These are phyloP conservation scores for Lactarius psammicola DNA, from an alignment of 768 basidiomycete species.

Conservation along the genomic window DNA sequence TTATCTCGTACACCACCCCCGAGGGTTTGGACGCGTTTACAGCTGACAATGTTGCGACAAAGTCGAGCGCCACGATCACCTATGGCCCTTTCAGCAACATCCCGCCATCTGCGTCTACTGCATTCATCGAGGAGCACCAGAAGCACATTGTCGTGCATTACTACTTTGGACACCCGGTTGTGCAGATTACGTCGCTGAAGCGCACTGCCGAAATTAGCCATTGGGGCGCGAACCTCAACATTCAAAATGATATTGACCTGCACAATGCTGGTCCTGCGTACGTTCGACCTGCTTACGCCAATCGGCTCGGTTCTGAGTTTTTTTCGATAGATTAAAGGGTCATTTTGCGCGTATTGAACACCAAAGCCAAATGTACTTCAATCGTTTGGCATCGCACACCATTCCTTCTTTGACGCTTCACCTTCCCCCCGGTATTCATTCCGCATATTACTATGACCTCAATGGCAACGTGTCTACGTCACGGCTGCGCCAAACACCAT, in stretches of 20 bases:
- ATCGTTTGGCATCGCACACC: slow-evolving; percentile 63
- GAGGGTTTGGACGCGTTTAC: slow-evolving; percentile 58
- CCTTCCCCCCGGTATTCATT: slow-evolving; percentile 78
- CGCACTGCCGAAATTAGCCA: slow-evolving; percentile 91
- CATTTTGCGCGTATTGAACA: slow-evolving; percentile 92
- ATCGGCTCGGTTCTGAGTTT: slow-evolving; percentile 18
- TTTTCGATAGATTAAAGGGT: slow-evolving; percentile 72
- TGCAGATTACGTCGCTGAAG: slow-evolving; percentile 69
- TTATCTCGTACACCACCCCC: slow-evolving; percentile 72
- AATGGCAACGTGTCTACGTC: slow-evolving; percentile 98
- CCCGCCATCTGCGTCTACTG: slow-evolving; percentile 54
- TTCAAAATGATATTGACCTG: slow-evolving; percentile 84
- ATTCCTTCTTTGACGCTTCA: slow-evolving; percentile 72
- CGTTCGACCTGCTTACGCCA: slow-evolving; percentile 36
- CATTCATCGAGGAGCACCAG: slow-evolving; percentile 61
- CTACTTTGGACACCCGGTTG: slow-evolving; percentile 73
- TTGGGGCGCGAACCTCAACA: slow-evolving; percentile 94
- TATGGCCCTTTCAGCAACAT: slow-evolving; percentile 87
- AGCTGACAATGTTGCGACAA: slow-evolving; percentile 58
- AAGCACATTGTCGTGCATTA: slow-evolving; percentile 75
- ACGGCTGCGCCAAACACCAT: slow-evolving; percentile 66
- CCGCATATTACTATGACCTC: slow-evolving; percentile 86
- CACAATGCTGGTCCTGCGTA: slow-evolving; percentile 88
- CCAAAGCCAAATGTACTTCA: slow-evolving; percentile 72
- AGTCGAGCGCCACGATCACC: slow-evolving; percentile 76